Evolutionary conservation across 495 filamentous ascomycete species (phyloP), one percentile per base, ranked within the genome.

Genomic region (Penicillium crystallinum): DNA sequence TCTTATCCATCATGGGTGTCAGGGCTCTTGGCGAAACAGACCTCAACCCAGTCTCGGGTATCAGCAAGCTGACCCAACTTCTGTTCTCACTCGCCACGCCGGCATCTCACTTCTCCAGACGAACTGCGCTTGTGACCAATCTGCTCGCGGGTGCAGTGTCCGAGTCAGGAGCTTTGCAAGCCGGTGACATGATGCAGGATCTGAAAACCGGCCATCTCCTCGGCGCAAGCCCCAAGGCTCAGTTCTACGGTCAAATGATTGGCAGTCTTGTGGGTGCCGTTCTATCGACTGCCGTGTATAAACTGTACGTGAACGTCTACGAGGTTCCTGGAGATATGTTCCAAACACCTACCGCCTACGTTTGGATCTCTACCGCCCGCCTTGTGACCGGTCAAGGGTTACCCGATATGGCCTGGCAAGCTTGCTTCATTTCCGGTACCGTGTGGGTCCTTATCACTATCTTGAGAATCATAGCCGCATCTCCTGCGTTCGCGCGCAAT

Each of bases 111-210:
- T 74, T 74, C 42, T 75, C 74, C 4, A 68, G 74, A 21, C 72
- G 74, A 15, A 73, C 74, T 25, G 87, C 90, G 14, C 81, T 98
- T 4, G 76, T 92, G 48, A 96, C 96, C 54, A 99, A 99, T 54
- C 79, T 97, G 10, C 80, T 99, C 9, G 93, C 90, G 0, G 93
- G 93, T n/a, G 95, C 92, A 0, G 88, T 97, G 27, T 82, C 83
- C 33, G 84, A 89, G 62, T 85, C 90, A 43, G 93, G 92, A 19
- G 93, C 93, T 6, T 75, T 96, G 29, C 95, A 99, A 72, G 95
- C 93, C 3, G 93, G 93, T 11, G 93, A 99, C 65, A 84, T 99
- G 63, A 91, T 99, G 88, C 93, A 99, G 60, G 93, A 99, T 64
- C 80, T 99, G 29, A 99, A 99, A 68, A 96, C 93, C 0, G 93